Evolutionary conservation across 129 eudicot species (phyloP).

Genomic region (Silybum marianum): DNA sequence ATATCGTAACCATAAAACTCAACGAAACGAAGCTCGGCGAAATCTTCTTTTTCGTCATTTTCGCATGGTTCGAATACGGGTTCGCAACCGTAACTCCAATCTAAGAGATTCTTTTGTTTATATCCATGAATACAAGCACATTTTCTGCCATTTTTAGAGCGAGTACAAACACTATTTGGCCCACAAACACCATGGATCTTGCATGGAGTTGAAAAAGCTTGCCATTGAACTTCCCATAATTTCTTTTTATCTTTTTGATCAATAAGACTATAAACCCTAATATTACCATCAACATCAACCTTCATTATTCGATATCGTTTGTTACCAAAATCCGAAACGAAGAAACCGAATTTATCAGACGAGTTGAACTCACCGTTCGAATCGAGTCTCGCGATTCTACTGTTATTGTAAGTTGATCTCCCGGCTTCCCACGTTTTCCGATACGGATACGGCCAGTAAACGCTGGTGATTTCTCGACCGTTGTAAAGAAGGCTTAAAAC

Average conservation of each 20-base stretch:
- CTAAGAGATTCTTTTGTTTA: conserved; percentile 28
- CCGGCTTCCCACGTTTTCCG: conserved; percentile 25
- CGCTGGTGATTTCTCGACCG: conserved; percentile 42
- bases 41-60: conserved; percentile 4
- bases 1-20: conserved; percentile 49
- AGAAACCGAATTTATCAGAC: conserved; percentile 37
- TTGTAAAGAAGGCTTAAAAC: conserved; percentile 45
- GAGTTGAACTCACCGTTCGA: conserved; percentile 37
- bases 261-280: conserved; percentile 44
- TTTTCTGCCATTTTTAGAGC: conserved; percentile 26
- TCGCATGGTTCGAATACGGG: conserved; percentile 29
- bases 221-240: conserved; percentile 51
- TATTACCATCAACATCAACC: conserved; percentile 56
- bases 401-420: conserved; percentile 42
- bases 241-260: not conserved
- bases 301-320: conserved; percentile 34
- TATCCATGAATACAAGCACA: conserved; percentile 47
- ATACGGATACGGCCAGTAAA: conserved; percentile 52
- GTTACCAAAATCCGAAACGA: conserved; percentile 36
- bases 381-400: conserved; percentile 35
- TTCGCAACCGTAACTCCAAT: conserved; percentile 46
- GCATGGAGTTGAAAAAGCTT: conserved; percentile 31
- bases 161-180: conserved; percentile 39
- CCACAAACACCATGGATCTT: conserved; percentile 54
- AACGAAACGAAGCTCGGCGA: conserved; percentile 20